Conservation (phyloP, 345 rosid genomes). For the Lenwebbia sp. region DNA sequence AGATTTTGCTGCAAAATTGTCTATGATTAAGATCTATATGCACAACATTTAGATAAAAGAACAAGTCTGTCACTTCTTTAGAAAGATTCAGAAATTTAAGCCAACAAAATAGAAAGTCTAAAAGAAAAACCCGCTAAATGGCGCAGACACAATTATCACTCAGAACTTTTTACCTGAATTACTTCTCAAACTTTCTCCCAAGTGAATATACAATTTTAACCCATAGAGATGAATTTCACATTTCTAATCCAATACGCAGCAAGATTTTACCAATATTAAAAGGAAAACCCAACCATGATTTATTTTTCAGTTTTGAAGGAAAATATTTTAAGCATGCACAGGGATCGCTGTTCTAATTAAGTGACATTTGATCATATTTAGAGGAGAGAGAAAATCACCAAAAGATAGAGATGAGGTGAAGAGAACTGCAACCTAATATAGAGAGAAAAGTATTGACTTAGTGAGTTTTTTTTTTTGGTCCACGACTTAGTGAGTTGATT, state of each 20-base stretch:
- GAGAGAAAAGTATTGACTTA: neutral
- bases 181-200: neutral
- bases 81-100: neutral
- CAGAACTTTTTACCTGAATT: neutral
- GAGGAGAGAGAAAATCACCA: neutral
- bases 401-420: neutral
- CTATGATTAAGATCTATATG: neutral
- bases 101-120: neutral
- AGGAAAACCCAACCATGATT: neutral
- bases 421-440: neutral
- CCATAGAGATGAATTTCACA: neutral
- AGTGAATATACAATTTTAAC: neutral
- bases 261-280: neutral
- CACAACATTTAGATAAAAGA: neutral
- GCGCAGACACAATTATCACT: neutral
- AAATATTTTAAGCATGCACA: neutral
- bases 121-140: neutral
- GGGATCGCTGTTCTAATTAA: neutral
- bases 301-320: neutral
- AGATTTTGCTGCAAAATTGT: constrained; percentile 57
- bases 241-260: neutral
- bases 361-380: neutral
- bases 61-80: neutral
- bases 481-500: neutral
- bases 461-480: too few relatives aligned